Evolutionary conservation across 2,329 filamentous ascomycete genomes (phyloP).

Genomic region (Chaetomium sp.): DNA sequence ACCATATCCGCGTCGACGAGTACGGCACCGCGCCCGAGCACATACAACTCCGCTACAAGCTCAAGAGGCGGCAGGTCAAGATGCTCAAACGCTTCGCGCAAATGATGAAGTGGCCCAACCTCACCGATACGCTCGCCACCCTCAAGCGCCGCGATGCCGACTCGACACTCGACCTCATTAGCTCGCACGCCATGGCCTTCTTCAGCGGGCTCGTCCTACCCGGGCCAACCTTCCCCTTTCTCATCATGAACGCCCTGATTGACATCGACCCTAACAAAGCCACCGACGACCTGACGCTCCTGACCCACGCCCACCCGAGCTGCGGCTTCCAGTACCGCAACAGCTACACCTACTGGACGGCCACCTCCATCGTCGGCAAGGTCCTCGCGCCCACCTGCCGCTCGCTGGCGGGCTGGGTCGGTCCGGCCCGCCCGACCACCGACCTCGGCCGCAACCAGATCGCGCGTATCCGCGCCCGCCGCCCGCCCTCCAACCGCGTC

Average conservation of each 20-base stretch:
- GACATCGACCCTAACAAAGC: slow-evolving; percentile 72
- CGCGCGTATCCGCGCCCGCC: slow-evolving; percentile 65
- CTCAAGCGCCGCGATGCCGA: slow-evolving; percentile 63
- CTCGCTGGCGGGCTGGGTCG: slow-evolving; percentile 73
- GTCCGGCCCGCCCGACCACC: slow-evolving; percentile 67
- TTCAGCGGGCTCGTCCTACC: slow-evolving; percentile 74
- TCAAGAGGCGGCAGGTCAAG: slow-evolving; percentile 68
- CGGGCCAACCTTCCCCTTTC: slow-evolving; percentile 68
- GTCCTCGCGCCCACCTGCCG: slow-evolving; percentile 73
- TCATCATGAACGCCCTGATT: slow-evolving; percentile 77
- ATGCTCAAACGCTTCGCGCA: slow-evolving; percentile 69
- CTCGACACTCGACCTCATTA: slow-evolving; percentile 59
- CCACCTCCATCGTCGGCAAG: slow-evolving; percentile 71
- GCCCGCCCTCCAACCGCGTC: slow-evolving; percentile 58
- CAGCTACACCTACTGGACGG: slow-evolving; percentile 76
- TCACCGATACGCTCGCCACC: slow-evolving; percentile 63
- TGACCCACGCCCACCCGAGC: slow-evolving; percentile 68
- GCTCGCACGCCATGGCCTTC: slow-evolving; percentile 75
- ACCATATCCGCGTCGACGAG: slow-evolving; percentile 67
- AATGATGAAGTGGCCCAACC: slow-evolving; percentile 77
- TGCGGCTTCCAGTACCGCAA: slow-evolving; percentile 75
- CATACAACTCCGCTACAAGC: slow-evolving; percentile 64
- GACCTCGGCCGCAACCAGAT: slow-evolving; percentile 71
- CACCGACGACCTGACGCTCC: slow-evolving; percentile 64
- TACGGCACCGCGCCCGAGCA: slow-evolving; percentile 57